Evolutionary conservation across 495 filamentous ascomycete genomes (phyloP), one percentile per base, ranked within the genome.

Genomic region (Cercophora newfieldiana): DNA sequence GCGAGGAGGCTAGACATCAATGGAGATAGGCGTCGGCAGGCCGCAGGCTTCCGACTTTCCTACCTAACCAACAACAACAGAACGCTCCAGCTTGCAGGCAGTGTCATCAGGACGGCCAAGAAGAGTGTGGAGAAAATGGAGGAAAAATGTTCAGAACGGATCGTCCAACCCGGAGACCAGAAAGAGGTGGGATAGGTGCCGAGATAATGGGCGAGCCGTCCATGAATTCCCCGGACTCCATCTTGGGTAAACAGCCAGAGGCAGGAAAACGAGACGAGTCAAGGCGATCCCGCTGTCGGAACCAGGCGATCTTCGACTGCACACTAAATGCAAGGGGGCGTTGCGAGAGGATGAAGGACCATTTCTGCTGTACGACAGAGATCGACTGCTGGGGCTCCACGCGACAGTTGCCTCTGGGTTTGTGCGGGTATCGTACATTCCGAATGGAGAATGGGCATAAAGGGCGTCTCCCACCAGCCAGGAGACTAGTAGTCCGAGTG

Each of bases 221-320:
- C 69, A 70, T 66, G 59, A 47, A 22, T 70, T 69, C 68, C 70
- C 72, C 72, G 59, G 70, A 68, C 69, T 33, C 50, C 51, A 66
- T 56, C 19, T 19, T 57, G 62, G 57, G 61, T 56, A 55, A 64
- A 54, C 47, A 63, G 59, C 54, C 48, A 48, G 57, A 57, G 22
- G 55, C 55, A 51, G 50, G 47, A 65, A 69, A 72, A 66, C 66
- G 71, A 70, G 68, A 72, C 71, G 67, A 62, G 30, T 22, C 59
- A 61, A n/a, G 66, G 55, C 61, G 71, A 72, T 72, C 71, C 66
- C 63, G 61, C 57, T 61, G 70, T 68, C 57, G 70, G 67, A 69
- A 69, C 68, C 68, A 48, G 71, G 54, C 62, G 68, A 72, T 72
- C 71, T 31, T 26, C 28, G 31, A 14, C 30, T 26, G 37, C 53